Base-by-base conservation (phyloP, 2,329 filamentous ascomycete genomes). In the Colletotrichum sojae region DNA sequence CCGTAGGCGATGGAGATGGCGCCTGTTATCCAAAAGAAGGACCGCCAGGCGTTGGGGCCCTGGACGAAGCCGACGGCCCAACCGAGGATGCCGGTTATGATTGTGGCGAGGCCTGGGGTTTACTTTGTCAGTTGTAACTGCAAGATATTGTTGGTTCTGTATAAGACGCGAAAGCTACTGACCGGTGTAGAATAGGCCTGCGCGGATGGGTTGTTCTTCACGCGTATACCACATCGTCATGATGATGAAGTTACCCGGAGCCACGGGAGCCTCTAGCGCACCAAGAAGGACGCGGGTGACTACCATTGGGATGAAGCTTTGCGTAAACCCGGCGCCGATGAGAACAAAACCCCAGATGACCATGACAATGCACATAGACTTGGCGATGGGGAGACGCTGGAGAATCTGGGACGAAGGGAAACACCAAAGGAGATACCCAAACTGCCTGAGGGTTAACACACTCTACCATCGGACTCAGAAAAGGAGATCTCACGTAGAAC, bases 1-100 rank as follows among this genome's bases (percentile, higher is more conserved):
- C 88, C 88, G 83, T 88, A 90, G 1, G 81, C 61, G 31, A 75
- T 69, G 0, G 75, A 76, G 13, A 78, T 73, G 0, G 67, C 70
- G 0, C 76, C 76, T 55, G 72, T 74, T 39, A 76, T 74, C 70
- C 70, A 74, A 52, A 75, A 76, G 63, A 74, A 71, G 49, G 57
- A 40, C 8, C 31, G 53, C 53, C 53, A 56, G 31, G 53, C 53
- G 53, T 40, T 48, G 8, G 15, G 18, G 36, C 31, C 20, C 6
- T 36, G 36, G 36, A 56, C 9, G 36, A 56, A 56, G 53, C 53
- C 64, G 16, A 63, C 53, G 20, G 63, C 72, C 72, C 71, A 75
- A 22, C 71, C 73, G 36, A 74, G 70, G 9, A 61, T 67, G 2
- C 73, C 73, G 20, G 71, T 74, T 58, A 74, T 69, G 48, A 70